A percentile compares a stretch with the other conserved stretches of the same genome.
Conservation (phyloP, 768 basidiomycete species). For the Trametes sanguinea region DNA sequence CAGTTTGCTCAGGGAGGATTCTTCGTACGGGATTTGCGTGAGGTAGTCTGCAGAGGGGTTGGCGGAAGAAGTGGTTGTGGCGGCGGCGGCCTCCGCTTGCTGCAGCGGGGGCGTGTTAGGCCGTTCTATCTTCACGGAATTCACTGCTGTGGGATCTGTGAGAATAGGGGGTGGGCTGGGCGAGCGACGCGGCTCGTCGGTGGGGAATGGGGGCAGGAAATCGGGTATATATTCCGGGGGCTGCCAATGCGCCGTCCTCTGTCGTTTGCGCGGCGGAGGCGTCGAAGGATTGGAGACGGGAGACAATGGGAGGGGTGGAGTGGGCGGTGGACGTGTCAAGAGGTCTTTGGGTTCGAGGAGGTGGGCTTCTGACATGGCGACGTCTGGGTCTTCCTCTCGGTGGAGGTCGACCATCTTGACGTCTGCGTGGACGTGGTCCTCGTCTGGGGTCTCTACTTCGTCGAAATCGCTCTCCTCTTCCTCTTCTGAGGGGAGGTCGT, state of each 20-base stretch:
- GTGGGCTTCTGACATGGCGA: constrained; percentile 14
- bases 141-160: constrained; percentile 32
- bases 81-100: constrained; percentile 25
- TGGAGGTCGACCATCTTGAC: constrained; percentile 16
- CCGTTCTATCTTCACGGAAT: constrained; percentile 37
- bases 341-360: constrained; percentile 10
- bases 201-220: constrained; percentile 70
- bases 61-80: constrained; percentile 34
- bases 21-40: constrained; percentile 70
- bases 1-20: constrained; percentile 65
- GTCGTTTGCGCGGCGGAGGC: constrained; percentile 59
- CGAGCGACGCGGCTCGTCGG: constrained; percentile 36
- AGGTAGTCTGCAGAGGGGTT: constrained; percentile 62
- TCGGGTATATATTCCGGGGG: constrained; percentile 65
- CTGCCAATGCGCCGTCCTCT: constrained; percentile 57
- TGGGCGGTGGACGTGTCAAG: constrained; percentile 25
- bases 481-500: constrained; percentile 31
- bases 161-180: constrained; percentile 37
- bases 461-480: constrained; percentile 34
- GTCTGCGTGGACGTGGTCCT: constrained; percentile 13
- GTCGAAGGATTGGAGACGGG: constrained; percentile 61
- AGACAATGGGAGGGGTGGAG: constrained; percentile 52
- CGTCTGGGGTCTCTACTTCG: constrained; percentile 20
- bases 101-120: constrained; percentile 45
- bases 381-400: constrained; percentile 11